Conservation (phyloP, 1,139 yeast species). For the Debaryomyces singareniensis region DNA sequence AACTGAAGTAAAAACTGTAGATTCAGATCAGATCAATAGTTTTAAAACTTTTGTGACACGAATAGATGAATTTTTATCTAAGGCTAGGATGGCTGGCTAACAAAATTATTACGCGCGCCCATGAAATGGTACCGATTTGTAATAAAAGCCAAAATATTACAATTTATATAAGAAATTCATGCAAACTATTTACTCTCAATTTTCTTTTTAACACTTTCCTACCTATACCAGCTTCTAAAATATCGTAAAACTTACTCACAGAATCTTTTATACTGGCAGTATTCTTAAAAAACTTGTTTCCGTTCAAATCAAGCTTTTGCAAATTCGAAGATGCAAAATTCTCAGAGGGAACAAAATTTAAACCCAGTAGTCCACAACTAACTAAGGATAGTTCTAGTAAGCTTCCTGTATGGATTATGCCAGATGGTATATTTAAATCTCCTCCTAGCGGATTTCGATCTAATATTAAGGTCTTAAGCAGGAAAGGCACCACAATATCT, state of each 20-base stretch:
- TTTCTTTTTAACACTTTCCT: slow-evolving; percentile 14
- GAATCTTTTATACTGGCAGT: slow-evolving; percentile 6
- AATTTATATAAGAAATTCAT: slow-evolving; percentile 10
- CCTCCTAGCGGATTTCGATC: not conserved
- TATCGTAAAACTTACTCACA: slow-evolving; percentile 16
- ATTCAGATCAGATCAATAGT: too few species aligned
- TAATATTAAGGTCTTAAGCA: not conserved
- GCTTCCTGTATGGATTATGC: slow-evolving; percentile 3
- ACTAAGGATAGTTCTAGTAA: slow-evolving; percentile 17
- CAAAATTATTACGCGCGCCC: too few species aligned
- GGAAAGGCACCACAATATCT: not conserved
- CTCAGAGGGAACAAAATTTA: not conserved
- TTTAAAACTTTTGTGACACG: slow-evolving; percentile 1
- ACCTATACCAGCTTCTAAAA: slow-evolving; percentile 18
- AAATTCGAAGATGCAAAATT: slow-evolving; percentile 1
- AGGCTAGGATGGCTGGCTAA: slow-evolving; percentile 1
- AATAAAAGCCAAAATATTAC: not conserved
- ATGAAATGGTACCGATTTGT: not conserved
- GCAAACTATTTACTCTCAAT: slow-evolving; percentile 22
- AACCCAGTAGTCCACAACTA: slow-evolving; percentile 2
- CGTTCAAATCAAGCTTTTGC: not conserved
- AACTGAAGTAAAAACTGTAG: too few species aligned
- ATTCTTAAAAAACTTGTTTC: slow-evolving; percentile 1
- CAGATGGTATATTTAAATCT: not conserved
- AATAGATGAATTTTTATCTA: not conserved